Evolutionary conservation across 2,329 filamentous ascomycete genomes (phyloP).

Genomic region (Fusarium devonianum): DNA sequence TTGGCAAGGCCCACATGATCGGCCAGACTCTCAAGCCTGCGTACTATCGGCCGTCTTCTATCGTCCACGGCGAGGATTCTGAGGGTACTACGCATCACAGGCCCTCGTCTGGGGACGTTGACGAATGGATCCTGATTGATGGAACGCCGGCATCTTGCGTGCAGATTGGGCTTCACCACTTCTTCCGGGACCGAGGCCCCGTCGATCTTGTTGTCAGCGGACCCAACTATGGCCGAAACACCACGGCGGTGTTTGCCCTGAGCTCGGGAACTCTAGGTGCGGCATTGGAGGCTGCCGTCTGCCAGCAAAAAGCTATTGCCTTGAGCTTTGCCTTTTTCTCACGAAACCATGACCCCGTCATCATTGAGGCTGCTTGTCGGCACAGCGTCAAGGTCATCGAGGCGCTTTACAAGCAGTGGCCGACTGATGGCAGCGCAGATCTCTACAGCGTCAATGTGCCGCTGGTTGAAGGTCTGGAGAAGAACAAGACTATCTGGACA

Average conservation of each 20-base stretch:
- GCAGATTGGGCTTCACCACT: conserved; percentile 83
- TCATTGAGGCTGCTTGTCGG: conserved; percentile 79
- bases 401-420: conserved; percentile 79
- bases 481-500: conserved; percentile 80
- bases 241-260: conserved; percentile 79
- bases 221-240: conserved; percentile 85
- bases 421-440: conserved; percentile 69
- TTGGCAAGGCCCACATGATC: conserved; percentile 96
- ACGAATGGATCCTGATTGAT: conserved; percentile 84
- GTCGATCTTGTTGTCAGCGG: conserved; percentile 81
- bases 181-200: conserved; percentile 74
- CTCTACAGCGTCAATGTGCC: conserved; percentile 95
- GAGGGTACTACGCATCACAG: conserved; percentile 71
- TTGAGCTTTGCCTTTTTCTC: conserved; percentile 91
- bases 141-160: conserved; percentile 83
- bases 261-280: conserved; percentile 80
- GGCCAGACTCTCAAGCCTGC: conserved; percentile 83
- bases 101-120: conserved; percentile 61
- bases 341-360: conserved; percentile 79
- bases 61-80: conserved; percentile 50
- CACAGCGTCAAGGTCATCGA: conserved; percentile 82
- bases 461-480: conserved; percentile 76
- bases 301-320: conserved; percentile 75
- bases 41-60: conserved; percentile 74
- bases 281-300: conserved; percentile 79